Evolutionary conservation across 129 eudicot species (phyloP), one percentile per base, ranked within the genome.

Genomic region (Smallanthus sonchifolius): DNA sequence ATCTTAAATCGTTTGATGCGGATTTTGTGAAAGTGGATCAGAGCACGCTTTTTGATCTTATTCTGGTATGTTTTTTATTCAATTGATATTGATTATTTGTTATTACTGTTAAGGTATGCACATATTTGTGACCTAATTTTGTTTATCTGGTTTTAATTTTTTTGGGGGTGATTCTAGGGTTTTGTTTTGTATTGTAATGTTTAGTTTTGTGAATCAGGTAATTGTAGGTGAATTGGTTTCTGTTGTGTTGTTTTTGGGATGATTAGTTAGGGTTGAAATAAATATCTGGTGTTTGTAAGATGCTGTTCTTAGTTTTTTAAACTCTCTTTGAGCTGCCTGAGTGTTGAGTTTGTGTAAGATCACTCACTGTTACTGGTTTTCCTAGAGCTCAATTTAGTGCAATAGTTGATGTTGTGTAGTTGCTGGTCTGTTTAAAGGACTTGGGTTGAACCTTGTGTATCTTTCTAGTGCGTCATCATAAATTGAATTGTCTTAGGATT

Each of bases 11-110:
- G 32, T 90, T 86, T 48, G 93, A 90, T 65, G 78, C 88, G 1
- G 91, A 87, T 2, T 90, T 87, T 19, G 85, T 87, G 30, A 87
- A 85, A 63, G 97, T 85, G 35, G 92, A 91, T 72, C 92, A 87
- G 78, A 74, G 72, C 39, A 86, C 83, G 0, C 85, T 91, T 38
- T 91, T 86, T 32, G 92, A 88, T 65, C 95, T 91, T 55, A 86
- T 88, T 49, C 42, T 86, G 88, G 97, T 88, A 36, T 60, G 80
- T 48, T 32, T 10, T 10, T 36, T 52, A 10, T 52, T 2, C 73
- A 0, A 42, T 40, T 42, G 10, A 0, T 61, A 4, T 42, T 52
- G 10, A 15, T n/a, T 51, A 16, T 57, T 2, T 9, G 17, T 68
- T 48, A 16, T 30, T 15, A 4, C 0, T 57, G 34, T 73, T 69